phyloP scores from a whole-genome alignment of 345 rosid species.

The Ceriops decandra region DNA sequence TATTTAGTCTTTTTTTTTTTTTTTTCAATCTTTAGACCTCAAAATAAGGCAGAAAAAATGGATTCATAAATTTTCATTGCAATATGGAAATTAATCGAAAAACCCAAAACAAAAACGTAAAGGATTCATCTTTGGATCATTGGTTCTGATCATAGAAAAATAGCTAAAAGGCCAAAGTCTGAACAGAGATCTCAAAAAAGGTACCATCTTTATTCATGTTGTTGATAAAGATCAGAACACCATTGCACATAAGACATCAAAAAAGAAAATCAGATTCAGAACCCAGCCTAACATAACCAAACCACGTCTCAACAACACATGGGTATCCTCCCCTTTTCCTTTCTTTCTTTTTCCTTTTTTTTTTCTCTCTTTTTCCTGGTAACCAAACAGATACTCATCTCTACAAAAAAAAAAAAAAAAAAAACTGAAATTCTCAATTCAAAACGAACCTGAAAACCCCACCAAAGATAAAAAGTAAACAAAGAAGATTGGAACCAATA shows the following conservation, averaged over 20 bases:
- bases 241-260: constrained; percentile 16
- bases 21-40: neutral
- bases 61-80: neutral
- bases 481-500: neutral
- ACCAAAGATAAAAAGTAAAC: neutral
- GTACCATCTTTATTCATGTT: neutral
- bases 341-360: neutral
- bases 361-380: constrained; percentile 1
- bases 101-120: neutral
- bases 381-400: constrained; percentile 15
- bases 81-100: neutral
- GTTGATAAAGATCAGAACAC: constrained; percentile 1
- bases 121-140: constrained; percentile 3
- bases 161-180: neutral
- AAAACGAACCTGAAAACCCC: constrained; percentile 2
- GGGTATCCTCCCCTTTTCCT: neutral
- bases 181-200: constrained; percentile 9
- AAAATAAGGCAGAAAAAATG: neutral
- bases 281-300: constrained; percentile 3
- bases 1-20: no score
- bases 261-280: neutral
- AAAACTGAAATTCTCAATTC: constrained; percentile 8
- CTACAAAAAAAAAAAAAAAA: constrained; percentile 1
- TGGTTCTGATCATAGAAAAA: constrained; percentile 20
- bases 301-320: constrained; percentile 6